phyloP scores from a whole-genome alignment of 2,329 filamentous ascomycete genomes.

The Fusarium keratoplasticum region DNA sequence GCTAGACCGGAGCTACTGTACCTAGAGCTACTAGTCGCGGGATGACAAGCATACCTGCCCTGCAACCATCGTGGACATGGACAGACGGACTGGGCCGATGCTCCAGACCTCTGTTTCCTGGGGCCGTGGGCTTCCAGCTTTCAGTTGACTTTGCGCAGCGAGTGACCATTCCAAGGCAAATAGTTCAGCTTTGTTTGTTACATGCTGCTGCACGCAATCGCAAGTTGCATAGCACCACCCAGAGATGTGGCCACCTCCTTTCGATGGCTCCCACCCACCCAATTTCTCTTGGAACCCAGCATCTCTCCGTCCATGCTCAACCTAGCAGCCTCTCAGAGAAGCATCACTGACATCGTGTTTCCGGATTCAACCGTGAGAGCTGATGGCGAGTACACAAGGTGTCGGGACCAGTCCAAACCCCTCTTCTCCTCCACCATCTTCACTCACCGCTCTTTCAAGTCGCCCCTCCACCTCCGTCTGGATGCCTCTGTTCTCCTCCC shows the following conservation, averaged over 20 bases:
- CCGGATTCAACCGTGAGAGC: constrained; percentile 18
- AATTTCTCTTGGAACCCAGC: background rate
- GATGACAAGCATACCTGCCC: constrained; percentile 37
- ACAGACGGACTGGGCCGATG: constrained; percentile 8
- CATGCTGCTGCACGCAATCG: constrained; percentile 41
- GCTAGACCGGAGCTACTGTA: constrained; percentile 21
- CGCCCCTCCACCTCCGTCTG: constrained; percentile 16
- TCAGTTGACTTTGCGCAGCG: constrained; percentile 2
- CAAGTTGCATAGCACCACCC: constrained; percentile 39
- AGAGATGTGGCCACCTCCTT: constrained; percentile 36
- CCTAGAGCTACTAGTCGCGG: constrained; percentile 19
- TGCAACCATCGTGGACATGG: constrained; percentile 26
- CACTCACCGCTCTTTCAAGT: constrained; percentile 43
- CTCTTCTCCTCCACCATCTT: constrained; percentile 41
- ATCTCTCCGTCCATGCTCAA: constrained; percentile 5
- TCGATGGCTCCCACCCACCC: constrained; percentile 18
- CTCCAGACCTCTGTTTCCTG: constrained; percentile 5
- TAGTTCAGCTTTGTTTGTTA: constrained; percentile 9
- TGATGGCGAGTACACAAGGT: constrained; percentile 19
- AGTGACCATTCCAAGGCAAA: constrained; percentile 4
- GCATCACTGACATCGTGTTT: constrained; percentile 11
- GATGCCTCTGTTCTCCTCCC: constrained; percentile 5
- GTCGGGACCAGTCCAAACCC: constrained; percentile 29
- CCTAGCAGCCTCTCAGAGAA: constrained; percentile 5
- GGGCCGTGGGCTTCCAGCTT: constrained; percentile 15